A percentile compares a stretch with the other conserved stretches of the same genome.
These are phyloP conservation scores for Adansonia digitata DNA, from an alignment of 345 rosid genomes.

Conservation along the genomic window DNA sequence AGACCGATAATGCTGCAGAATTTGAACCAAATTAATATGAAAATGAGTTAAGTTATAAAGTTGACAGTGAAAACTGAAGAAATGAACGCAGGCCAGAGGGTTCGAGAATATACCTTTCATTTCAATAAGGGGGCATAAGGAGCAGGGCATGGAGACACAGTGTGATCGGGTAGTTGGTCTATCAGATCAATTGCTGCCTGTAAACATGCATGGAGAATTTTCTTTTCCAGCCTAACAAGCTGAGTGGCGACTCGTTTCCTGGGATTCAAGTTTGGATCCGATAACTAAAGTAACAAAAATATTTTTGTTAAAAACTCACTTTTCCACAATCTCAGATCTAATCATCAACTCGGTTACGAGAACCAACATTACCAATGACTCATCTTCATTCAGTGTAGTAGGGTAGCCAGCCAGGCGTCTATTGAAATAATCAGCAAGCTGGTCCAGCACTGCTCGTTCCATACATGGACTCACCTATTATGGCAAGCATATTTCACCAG, in stretches of 20 bases:
- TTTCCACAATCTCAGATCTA: neutral
- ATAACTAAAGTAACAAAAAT: conserved; percentile 43
- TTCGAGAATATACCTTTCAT: conserved; percentile 41
- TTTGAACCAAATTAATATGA: conserved; percentile 3
- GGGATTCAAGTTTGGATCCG: conserved; percentile 62
- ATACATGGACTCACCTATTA: conserved; percentile 85
- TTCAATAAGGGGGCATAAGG: conserved; percentile 71
- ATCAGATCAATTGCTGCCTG: conserved; percentile 54
- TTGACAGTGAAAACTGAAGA: neutral
- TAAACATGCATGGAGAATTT: conserved; percentile 75
- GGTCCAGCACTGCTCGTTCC: conserved; percentile 88
- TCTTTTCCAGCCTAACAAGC: conserved; percentile 86
- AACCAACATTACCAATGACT: conserved; percentile 47
- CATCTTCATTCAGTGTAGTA: conserved; percentile 79
- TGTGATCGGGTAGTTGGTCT: conserved; percentile 64
- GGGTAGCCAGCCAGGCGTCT: conserved; percentile 72
- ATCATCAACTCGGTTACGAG: neutral
- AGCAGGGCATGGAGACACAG: conserved; percentile 86
- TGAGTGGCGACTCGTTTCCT: conserved; percentile 88
- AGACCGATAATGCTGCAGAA: conserved; percentile 12
- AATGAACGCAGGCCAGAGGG: neutral
- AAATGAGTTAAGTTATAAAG: neutral
- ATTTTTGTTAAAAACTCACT: conserved; percentile 7
- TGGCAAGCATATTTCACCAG: conserved; percentile 14
- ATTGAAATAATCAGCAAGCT: conserved; percentile 74